Conservation (phyloP, 495 filamentous ascomycete genomes). For the Aspergillus wentii region DNA sequence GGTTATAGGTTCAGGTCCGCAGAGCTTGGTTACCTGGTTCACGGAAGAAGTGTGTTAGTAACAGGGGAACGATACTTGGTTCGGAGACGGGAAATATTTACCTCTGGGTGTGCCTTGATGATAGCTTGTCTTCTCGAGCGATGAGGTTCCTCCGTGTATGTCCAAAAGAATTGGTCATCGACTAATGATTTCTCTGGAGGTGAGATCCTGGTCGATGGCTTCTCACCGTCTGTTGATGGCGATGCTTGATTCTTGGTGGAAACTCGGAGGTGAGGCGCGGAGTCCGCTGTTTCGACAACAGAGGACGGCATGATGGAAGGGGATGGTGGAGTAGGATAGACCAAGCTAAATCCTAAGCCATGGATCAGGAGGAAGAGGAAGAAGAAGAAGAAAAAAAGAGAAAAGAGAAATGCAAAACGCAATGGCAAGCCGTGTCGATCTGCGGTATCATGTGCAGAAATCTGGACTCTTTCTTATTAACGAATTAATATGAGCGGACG, state of each 20-base stretch:
- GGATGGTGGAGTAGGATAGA: conserved; percentile 1
- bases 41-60: conserved; percentile 7
- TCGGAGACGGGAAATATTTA: conserved; percentile 28
- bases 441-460: too few species aligned
- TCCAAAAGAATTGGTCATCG: conserved; percentile 75
- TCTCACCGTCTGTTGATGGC: conserved; percentile 10
- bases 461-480: too few species aligned
- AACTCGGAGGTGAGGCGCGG: conserved; percentile 34
- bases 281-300: conserved; percentile 24
- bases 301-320: conserved; percentile 26
- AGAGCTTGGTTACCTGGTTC: conserved; percentile 87
- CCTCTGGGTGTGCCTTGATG: conserved; percentile 98
- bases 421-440: too few species aligned
- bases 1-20: conserved; percentile 91
- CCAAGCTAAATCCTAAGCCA: conserved; percentile 17
- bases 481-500: too few species aligned
- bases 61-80: not conserved
- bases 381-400: conserved; percentile 9
- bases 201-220: conserved; percentile 22
- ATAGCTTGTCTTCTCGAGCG: conserved; percentile 84
- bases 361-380: conserved; percentile 12
- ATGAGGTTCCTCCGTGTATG: conserved; percentile 97
- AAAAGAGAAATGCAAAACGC: conserved; percentile 11
- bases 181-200: conserved; percentile 31
- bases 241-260: conserved; percentile 23